Percentiles rank a stretch among this genome's conserved stretches.
Evolutionary conservation across 2,329 filamentous ascomycete species (phyloP).

Genomic region (Diaporthe vexans): DNA sequence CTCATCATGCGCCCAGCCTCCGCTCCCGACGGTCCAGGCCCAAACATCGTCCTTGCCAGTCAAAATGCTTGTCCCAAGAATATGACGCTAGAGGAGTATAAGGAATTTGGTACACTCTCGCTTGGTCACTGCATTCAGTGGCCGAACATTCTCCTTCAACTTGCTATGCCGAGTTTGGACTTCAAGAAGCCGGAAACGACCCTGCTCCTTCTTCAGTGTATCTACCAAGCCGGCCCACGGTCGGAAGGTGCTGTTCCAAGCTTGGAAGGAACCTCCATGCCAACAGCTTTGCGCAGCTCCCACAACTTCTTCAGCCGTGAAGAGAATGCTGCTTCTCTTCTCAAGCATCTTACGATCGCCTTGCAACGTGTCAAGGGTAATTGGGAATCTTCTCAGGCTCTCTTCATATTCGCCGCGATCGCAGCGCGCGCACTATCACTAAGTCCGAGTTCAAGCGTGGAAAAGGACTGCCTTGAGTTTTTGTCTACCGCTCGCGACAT

Average conservation of each 20-base stretch:
- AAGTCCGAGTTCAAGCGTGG: slow-evolving; percentile 37
- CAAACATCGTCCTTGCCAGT: slow-evolving; percentile 67
- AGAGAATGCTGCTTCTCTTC: slow-evolving; percentile 51
- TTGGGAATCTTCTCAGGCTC: slow-evolving; percentile 62
- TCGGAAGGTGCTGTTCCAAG: no score
- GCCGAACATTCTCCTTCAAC: slow-evolving; percentile 67
- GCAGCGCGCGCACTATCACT: slow-evolving; percentile 59
- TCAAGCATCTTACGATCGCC: slow-evolving; percentile 50
- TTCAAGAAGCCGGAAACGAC: slow-evolving; percentile 64
- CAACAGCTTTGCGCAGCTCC: neutral
- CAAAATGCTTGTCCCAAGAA: slow-evolving; percentile 62
- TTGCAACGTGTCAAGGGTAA: slow-evolving; percentile 59
- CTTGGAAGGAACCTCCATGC: no score
- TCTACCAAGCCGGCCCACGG: slow-evolving; percentile 61
- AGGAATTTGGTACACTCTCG: slow-evolving; percentile 63
- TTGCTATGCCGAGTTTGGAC: slow-evolving; percentile 62
- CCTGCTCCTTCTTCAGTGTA: slow-evolving; percentile 63
- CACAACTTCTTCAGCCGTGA: slow-evolving; percentile 25
- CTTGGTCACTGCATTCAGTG: slow-evolving; percentile 66
- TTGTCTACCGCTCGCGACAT: slow-evolving; percentile 52
- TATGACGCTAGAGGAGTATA: slow-evolving; percentile 68
- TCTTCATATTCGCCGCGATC: slow-evolving; percentile 57
- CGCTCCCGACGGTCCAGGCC: slow-evolving; percentile 42
- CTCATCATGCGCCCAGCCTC: slow-evolving; percentile 54
- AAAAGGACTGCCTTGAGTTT: slow-evolving; percentile 45